Evolutionary conservation across 2,329 filamentous ascomycete species (phyloP).

Genomic region (Apiospora hydei): DNA sequence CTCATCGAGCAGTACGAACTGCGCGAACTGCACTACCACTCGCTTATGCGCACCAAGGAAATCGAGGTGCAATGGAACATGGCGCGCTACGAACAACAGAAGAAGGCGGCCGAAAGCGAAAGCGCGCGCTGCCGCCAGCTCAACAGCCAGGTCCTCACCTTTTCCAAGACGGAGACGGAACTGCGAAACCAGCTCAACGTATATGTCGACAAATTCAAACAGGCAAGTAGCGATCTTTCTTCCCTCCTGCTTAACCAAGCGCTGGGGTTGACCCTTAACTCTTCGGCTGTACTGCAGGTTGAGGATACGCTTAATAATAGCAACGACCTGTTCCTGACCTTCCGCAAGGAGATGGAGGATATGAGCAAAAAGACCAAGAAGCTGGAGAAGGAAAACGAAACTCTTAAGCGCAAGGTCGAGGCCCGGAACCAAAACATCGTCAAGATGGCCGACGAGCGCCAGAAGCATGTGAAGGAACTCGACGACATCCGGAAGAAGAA

Average conservation of each 20-base stretch:
- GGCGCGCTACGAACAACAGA: constrained; percentile 87
- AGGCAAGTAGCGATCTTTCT: constrained; percentile 68
- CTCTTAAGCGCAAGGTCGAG: constrained; percentile 90
- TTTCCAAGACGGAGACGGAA: constrained; percentile 95
- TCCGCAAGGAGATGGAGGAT: constrained; percentile 98
- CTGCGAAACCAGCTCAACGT: constrained; percentile 95
- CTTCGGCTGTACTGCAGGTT: constrained; percentile 66
- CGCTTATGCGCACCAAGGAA: constrained; percentile 91
- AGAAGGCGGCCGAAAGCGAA: constrained; percentile 86
- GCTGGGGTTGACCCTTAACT: constrained; percentile 29
- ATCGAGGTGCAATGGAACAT: constrained; percentile 93
- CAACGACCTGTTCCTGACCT: constrained; percentile 96
- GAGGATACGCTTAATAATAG: constrained; percentile 98
- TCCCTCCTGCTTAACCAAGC: constrained; percentile 35
- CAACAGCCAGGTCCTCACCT: constrained; percentile 90
- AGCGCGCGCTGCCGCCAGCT: constrained; percentile 81
- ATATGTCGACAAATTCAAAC: constrained; percentile 99
- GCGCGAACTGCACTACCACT: constrained; percentile 92
- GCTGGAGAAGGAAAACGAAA: constrained; percentile 94
- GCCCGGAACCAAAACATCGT: constrained; percentile 93
- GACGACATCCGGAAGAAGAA: constrained; percentile 85
- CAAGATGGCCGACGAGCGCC: constrained; percentile 94
- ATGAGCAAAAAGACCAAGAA: constrained; percentile 99
- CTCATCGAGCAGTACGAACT: constrained; percentile 97
- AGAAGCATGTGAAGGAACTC: constrained; percentile 75